These are phyloP conservation scores for Boletus tomentosulus DNA, from an alignment of 768 basidiomycete species.

Conservation along the genomic window DNA sequence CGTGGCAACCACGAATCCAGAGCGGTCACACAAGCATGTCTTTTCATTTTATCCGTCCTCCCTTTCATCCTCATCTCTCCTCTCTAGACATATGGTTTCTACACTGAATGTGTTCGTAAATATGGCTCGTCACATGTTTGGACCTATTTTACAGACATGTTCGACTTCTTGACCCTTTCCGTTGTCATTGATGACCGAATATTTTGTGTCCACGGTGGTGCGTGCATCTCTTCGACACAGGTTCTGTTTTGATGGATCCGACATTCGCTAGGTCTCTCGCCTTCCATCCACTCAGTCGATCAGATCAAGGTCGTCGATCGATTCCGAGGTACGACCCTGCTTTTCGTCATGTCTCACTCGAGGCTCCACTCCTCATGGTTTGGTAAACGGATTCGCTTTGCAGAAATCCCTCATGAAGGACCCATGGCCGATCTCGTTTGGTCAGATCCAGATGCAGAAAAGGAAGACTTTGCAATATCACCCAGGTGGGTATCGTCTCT, in stretches of 20 bases:
- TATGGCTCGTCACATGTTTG: conserved; percentile 95
- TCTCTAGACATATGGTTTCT: conserved; percentile 93
- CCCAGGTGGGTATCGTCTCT: conserved; percentile 62
- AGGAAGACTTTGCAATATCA: conserved; percentile 99
- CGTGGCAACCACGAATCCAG: conserved; percentile 97
- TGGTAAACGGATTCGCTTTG: conserved; percentile 6
- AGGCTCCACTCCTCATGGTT: conserved; percentile 22
- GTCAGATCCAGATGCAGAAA: conserved; percentile 99
- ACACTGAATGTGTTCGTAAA: conserved; percentile 96
- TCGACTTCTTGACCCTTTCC: conserved; percentile 95
- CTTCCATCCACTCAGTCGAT: conserved; percentile 98
- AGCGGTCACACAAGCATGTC: conserved; percentile 92
- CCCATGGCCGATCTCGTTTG: conserved; percentile 99
- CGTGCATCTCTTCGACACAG: conserved; percentile 14
- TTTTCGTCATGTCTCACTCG: conserved; percentile 19
- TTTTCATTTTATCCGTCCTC: conserved; percentile 3
- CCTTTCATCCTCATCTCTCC: conserved; percentile 7
- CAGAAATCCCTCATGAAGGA: conserved; percentile 98
- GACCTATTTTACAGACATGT: conserved; percentile 99
- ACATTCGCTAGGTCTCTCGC: conserved; percentile 70
- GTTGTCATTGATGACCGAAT: conserved; percentile 99
- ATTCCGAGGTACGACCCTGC: conserved; percentile 69
- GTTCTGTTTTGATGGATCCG: conserved; percentile 1
- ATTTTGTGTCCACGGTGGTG: conserved; percentile 98
- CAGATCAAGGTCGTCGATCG: conserved; percentile 99